A percentile compares a stretch with the other conserved stretches of the same genome.
These are phyloP conservation scores for Penicillium oxalicum DNA, from an alignment of 2,329 filamentous ascomycete species.

Conservation along the genomic window DNA sequence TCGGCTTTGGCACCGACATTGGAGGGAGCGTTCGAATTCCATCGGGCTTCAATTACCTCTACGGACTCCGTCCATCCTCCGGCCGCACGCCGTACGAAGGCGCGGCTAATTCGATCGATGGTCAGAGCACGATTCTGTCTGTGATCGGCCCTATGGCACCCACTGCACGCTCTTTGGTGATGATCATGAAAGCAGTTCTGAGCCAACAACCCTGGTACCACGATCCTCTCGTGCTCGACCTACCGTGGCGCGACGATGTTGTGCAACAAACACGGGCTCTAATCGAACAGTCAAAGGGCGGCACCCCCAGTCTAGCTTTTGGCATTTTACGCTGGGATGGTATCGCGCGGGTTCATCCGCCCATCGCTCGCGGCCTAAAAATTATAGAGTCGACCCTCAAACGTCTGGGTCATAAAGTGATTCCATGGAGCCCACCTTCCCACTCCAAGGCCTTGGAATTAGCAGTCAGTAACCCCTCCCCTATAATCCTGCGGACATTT, in stretches of 20 bases:
- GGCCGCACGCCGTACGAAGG: conserved; percentile 53
- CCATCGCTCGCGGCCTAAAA: conserved; percentile 50
- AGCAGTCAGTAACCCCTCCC: conserved; percentile 29
- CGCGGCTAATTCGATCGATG: conserved; percentile 58
- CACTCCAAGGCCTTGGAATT: conserved; percentile 40
- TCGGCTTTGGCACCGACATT: conserved; percentile 54
- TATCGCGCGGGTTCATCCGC: conserved; percentile 49
- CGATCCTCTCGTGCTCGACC: conserved; percentile 59
- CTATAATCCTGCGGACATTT: no score
- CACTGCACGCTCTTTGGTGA: conserved; percentile 48
- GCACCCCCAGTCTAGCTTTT: conserved; percentile 44
- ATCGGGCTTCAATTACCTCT: conserved; percentile 55
- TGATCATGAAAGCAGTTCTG: conserved; percentile 54
- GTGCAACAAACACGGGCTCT: conserved; percentile 34
- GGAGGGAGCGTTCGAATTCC: conserved; percentile 56
- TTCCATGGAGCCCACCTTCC: conserved; percentile 54
- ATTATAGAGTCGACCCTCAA: conserved; percentile 47
- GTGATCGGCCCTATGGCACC: conserved; percentile 59
- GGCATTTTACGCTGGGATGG: conserved; percentile 52
- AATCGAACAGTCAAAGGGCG: conserved; percentile 30
- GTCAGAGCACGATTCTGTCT: conserved; percentile 57
- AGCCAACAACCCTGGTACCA: conserved; percentile 57
- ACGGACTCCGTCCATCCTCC: conserved; percentile 49
- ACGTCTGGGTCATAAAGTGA: conserved; percentile 51
- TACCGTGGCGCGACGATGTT: conserved; percentile 57